These are phyloP conservation scores for Bondarzewia mesenterica DNA, from an alignment of 1,284 basidiomycete genomes.

Conservation along the genomic window DNA sequence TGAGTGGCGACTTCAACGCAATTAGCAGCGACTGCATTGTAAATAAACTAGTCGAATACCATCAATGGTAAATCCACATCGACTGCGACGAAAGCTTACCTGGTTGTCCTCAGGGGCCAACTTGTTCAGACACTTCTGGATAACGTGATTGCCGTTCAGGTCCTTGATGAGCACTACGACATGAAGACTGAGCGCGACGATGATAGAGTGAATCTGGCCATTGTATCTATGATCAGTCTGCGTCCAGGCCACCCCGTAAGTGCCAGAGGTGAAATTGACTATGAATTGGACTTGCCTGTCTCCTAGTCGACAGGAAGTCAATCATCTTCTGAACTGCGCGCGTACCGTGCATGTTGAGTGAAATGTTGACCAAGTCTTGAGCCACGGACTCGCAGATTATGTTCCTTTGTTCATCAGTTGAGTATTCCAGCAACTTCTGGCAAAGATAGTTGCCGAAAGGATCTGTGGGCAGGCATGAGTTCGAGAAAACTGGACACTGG, in stretches of 20 bases:
- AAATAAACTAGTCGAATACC: constrained; percentile 75
- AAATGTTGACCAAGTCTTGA: constrained; percentile 95
- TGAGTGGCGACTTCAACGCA: constrained; percentile 99
- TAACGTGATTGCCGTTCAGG: constrained; percentile 98
- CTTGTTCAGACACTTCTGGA: constrained; percentile 99
- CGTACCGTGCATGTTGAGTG: constrained; percentile 99
- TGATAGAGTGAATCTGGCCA: constrained; percentile 94
- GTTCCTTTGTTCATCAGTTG: constrained; percentile 96
- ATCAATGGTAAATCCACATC: background rate
- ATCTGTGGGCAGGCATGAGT: constrained; percentile 40
- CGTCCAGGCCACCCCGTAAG: constrained; percentile 26
- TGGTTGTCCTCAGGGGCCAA: constrained; percentile 97
- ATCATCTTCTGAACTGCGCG: constrained; percentile 99
- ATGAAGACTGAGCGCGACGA: constrained; percentile 92
- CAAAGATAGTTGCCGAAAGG: constrained; percentile 99
- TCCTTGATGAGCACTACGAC: constrained; percentile 99
- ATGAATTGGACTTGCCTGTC: constrained; percentile 62
- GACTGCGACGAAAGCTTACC: constrained; percentile 30
- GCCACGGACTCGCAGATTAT: constrained; percentile 97
- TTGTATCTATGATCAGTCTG: constrained; percentile 76
- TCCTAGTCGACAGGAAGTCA: constrained; percentile 93
- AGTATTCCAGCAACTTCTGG: constrained; percentile 96
- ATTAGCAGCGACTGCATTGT: constrained; percentile 98
- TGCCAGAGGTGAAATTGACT: constrained; percentile 23
- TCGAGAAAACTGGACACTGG: constrained; percentile 1